Evolutionary conservation across 345 rosid genomes (phyloP), one percentile per base, ranked within the genome.

Genomic region (Linum lewisii): DNA sequence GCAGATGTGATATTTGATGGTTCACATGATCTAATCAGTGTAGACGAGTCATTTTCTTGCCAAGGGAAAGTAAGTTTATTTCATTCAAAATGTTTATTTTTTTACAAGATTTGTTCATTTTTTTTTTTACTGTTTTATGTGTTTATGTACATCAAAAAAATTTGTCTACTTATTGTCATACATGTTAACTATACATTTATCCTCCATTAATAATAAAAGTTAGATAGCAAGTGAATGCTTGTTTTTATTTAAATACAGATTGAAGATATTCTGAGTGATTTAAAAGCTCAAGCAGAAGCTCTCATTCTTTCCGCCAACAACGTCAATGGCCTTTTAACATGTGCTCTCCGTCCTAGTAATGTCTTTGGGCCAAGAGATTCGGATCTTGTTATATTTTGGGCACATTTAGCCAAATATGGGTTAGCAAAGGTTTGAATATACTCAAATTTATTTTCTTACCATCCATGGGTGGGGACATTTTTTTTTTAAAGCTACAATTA

Each of bases 221-320:
- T 38, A 10, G 11, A 11, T 62, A n/a, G 22, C 21, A 49, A 32
- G 26, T 52, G 13, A 59, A 44, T 60, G 63, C 38, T 70, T 66
- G 13, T 71, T 6, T 59, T 54, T 63, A 10, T 65, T 56, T 15
- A 56, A 51, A 59, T 77, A 67, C 82, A 92, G 98, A 84, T 83
- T 58, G 75, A 66, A 23, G 88, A 85, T 54, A 70, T 61, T 72
- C 51, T 82, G 73, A 84, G 66, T 75, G 98, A 88, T 72, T 86
- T 92, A 47, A 93, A 77, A 76, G 93, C 93, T 80, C 97, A 93
- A 75, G 95, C 97, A 25, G 99, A 93, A 72, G 85, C 78, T 14
- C 67, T 85, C 66, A 62, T 93, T 63, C 73, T 82, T 64, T 77
- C 67, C 73, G 94, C 99, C 59, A 89, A 93, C 60, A 71, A 82